Conservation (phyloP, 768 basidiomycete species). For the Grammothele lineata region DNA sequence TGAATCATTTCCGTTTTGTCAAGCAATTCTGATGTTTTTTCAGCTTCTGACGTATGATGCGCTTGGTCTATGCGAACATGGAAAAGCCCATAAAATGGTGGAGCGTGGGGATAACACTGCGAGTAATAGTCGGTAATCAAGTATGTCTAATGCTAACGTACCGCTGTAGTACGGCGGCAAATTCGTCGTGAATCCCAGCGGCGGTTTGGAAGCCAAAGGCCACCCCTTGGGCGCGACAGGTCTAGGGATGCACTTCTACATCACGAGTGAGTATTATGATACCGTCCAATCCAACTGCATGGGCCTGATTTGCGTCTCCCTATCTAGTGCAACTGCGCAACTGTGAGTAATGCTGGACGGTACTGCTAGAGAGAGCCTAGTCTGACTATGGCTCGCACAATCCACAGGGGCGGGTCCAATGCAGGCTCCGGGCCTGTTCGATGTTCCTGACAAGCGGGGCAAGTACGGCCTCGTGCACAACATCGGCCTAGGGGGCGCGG, state of each 20-base stretch:
- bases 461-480: conserved; percentile 84
- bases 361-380: too few relatives aligned
- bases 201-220: conserved; percentile 86
- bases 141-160: background rate
- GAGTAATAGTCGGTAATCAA: too few relatives aligned
- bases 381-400: background rate
- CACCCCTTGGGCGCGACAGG: conserved; percentile 84
- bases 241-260: conserved; percentile 84
- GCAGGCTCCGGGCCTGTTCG: conserved; percentile 73
- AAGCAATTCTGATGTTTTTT: background rate
- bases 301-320: background rate
- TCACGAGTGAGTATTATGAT: conserved; percentile 58
- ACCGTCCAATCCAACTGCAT: background rate
- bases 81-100: conserved; percentile 70
- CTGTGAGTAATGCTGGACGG: conserved; percentile 36
- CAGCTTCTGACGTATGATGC: conserved; percentile 82
- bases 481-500: conserved; percentile 77
- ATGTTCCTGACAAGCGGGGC: conserved; percentile 56
- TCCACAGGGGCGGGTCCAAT: conserved; percentile 76
- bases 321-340: conserved; percentile 66
- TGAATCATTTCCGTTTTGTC: background rate
- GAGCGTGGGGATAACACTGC: conserved; percentile 79
- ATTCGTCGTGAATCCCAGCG: conserved; percentile 80
- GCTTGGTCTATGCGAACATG: conserved; percentile 61
- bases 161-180: conserved; percentile 76